Conservation (phyloP, 352 stramenopile genomes). For the Thalassiosira hispida region DNA sequence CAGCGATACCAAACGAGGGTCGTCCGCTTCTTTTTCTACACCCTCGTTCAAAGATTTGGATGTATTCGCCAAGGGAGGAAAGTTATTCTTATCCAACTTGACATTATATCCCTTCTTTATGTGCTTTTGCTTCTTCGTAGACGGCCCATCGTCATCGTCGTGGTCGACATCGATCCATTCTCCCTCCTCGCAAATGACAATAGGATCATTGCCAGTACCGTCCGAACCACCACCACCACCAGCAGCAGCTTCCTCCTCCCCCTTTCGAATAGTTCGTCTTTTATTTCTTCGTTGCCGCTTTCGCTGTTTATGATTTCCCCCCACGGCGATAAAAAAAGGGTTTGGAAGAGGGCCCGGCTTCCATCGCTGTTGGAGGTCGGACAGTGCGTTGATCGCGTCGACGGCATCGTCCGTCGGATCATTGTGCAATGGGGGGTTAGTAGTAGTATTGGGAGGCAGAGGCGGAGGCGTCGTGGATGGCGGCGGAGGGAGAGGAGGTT, state of each 20-base stretch:
- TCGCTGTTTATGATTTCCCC: too few relatives aligned
- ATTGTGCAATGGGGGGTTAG: background rate
- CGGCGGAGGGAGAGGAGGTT: background rate
- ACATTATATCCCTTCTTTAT: slow-evolving; percentile 7
- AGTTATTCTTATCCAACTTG: background rate
- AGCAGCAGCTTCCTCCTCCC: slow-evolving; percentile 4
- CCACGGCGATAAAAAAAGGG: too few relatives aligned
- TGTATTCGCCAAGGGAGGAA: slow-evolving; percentile 8
- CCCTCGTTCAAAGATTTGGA: background rate
- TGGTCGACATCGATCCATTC: slow-evolving; percentile 42
- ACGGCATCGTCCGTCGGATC: slow-evolving; percentile 20
- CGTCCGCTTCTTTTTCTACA: background rate
- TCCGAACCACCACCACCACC: background rate
- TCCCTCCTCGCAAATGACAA: slow-evolving; percentile 5
- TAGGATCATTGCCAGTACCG: background rate
- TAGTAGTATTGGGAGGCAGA: too few relatives aligned
- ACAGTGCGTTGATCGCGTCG: slow-evolving; percentile 35
- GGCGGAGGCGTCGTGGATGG: background rate
- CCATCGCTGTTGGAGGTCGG: slow-evolving; percentile 27
- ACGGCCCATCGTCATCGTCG: slow-evolving; percentile 20
- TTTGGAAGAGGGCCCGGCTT: background rate
- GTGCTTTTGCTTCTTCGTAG: background rate
- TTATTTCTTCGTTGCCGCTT: too few relatives aligned
- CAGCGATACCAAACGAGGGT: slow-evolving; percentile 12
- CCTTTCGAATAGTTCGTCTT: background rate